A percentile compares a stretch with the other conserved stretches of the same genome.
These are phyloP conservation scores for Monotropa hypopitys DNA, from an alignment of 179 eudicot species.

Conservation along the genomic window DNA sequence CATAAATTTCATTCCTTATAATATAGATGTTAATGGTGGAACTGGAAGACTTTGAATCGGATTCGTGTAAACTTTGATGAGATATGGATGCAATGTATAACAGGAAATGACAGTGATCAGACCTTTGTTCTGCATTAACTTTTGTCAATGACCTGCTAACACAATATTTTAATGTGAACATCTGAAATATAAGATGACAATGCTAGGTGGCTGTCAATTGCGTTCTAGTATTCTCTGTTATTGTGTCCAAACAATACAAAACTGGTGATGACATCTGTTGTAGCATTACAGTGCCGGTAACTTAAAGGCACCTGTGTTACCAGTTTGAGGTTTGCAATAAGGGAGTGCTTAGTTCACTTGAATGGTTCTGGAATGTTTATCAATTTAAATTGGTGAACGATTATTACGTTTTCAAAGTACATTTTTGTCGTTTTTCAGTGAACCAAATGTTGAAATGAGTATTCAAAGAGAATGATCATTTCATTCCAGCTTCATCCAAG, in stretches of 20 bases:
- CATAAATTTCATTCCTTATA: too few species aligned
- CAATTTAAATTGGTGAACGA: neutral
- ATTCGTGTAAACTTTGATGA: too few species aligned
- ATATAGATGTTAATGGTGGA: too few species aligned
- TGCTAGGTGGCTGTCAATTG: too few species aligned
- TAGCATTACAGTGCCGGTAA: neutral
- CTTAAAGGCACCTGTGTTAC: neutral
- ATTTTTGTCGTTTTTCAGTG: neutral
- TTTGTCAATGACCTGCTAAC: neutral
- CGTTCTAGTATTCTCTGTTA: neutral
- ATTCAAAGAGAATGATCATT: neutral
- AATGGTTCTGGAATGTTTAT: neutral
- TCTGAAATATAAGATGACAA: neutral
- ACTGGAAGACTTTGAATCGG: too few species aligned
- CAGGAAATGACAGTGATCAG: neutral
- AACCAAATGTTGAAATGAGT: neutral
- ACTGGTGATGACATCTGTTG: neutral
- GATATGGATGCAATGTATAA: too few species aligned
- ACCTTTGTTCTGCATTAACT: neutral
- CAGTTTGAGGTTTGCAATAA: neutral
- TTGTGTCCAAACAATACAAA: neutral
- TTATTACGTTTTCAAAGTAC: neutral
- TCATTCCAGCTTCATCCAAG: neutral
- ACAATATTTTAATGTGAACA: too few species aligned
- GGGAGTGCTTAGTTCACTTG: neutral